Conservation (phyloP, 2,329 filamentous ascomycete species). For the Metarhizium anisopliae region DNA sequence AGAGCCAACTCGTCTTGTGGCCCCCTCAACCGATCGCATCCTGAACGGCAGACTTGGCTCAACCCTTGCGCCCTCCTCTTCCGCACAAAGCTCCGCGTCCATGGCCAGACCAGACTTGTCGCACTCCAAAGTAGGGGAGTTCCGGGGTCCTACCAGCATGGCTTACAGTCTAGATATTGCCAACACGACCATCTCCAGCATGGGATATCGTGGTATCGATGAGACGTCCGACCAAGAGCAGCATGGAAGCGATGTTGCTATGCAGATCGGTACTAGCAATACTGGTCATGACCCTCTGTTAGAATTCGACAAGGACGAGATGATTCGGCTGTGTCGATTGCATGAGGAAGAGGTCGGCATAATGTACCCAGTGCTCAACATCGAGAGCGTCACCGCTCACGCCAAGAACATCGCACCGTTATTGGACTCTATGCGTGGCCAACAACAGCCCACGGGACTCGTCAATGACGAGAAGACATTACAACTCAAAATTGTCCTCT, state of each 20-base stretch:
- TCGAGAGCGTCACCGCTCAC: conserved; percentile 62
- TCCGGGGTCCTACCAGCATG: conserved; percentile 77
- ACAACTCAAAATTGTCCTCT: conserved; percentile 75
- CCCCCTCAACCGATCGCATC: conserved; percentile 33
- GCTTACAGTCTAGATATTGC: conserved; percentile 81
- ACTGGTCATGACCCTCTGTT: conserved; percentile 63
- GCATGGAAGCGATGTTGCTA: conserved; percentile 10
- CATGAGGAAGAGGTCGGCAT: conserved; percentile 87
- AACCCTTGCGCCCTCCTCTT: conserved; percentile 30
- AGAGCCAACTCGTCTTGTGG: conserved; percentile 34
- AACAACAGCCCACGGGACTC: conserved; percentile 23
- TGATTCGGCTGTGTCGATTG: conserved; percentile 65
- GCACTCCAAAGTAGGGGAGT: conserved; percentile 52
- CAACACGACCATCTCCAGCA: conserved; percentile 76
- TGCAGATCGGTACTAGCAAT: conserved; percentile 21
- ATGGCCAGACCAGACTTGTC: conserved; percentile 33
- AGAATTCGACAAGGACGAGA: conserved; percentile 68
- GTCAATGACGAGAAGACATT: conserved; percentile 49
- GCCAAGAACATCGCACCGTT: conserved; percentile 62
- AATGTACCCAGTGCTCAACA: conserved; percentile 82
- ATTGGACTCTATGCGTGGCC: conserved; percentile 45
- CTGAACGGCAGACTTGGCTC: conserved; percentile 21
- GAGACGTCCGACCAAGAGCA: conserved; percentile 52
- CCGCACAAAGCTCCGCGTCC: conserved; percentile 31
- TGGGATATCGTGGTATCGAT: conserved; percentile 67